phyloP scores from a whole-genome alignment of 306 rosid genomes.

The Glycine soja region DNA sequence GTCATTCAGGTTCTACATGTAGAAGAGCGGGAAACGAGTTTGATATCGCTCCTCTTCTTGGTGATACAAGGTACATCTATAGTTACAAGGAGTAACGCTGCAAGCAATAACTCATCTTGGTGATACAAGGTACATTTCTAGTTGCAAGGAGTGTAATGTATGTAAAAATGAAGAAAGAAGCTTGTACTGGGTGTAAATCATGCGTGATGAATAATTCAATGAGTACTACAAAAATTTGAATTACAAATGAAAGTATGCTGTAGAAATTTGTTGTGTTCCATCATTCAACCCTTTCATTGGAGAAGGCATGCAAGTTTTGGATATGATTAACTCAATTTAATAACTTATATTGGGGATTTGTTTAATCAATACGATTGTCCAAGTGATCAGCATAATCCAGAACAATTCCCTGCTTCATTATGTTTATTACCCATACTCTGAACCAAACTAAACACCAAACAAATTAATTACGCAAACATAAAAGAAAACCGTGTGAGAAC shows the following conservation, averaged over 20 bases:
- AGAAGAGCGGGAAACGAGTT: conserved; percentile 55
- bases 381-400: background rate
- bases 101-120: conserved; percentile 53
- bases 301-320: background rate
- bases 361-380: background rate
- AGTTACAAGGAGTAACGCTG: conserved; percentile 62
- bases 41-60: conserved; percentile 69
- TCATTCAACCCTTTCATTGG: background rate
- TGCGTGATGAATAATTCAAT: background rate
- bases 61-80: conserved; percentile 56
- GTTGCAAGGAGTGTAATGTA: conserved; percentile 55
- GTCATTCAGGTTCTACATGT: conserved; percentile 45
- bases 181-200: conserved; percentile 36
- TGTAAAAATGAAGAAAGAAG: conserved; percentile 47
- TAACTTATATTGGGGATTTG: conserved; percentile 12
- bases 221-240: no score
- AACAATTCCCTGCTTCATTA: background rate
- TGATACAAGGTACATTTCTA: conserved; percentile 55
- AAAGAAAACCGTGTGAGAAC: background rate
- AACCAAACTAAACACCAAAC: background rate
- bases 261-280: background rate
- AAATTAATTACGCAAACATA: background rate
- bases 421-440: conserved; percentile 1
- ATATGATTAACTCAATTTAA: background rate
- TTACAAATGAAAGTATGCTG: no score